Percentiles rank a stretch among this genome's conserved stretches.
Evolutionary conservation across 2,329 filamentous ascomycete species (phyloP).

Genomic region (Hymenoscyphus fructigenus): DNA sequence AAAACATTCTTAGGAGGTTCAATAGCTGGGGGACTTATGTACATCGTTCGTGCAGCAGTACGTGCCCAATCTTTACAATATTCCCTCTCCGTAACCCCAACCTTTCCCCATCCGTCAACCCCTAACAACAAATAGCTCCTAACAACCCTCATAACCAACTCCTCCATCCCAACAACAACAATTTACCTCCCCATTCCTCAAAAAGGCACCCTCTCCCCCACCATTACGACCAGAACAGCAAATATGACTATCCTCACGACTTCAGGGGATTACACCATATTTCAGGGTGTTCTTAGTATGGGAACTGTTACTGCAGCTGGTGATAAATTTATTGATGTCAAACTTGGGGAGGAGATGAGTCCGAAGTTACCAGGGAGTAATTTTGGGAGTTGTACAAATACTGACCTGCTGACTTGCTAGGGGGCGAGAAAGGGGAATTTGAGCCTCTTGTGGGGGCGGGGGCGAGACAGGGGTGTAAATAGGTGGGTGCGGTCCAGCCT

Average conservation of each 20-base stretch:
- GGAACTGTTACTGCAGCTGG: background rate
- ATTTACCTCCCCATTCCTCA: slow-evolving; percentile 4
- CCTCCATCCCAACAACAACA: background rate
- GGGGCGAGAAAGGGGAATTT: too few relatives aligned
- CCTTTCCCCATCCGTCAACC: too few relatives aligned
- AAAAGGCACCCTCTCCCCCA: background rate
- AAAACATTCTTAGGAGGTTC: background rate
- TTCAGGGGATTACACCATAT: slow-evolving; percentile 3
- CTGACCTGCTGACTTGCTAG: too few relatives aligned
- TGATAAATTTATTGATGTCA: too few relatives aligned
- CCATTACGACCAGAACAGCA: background rate
- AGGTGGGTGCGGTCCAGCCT: too few relatives aligned
- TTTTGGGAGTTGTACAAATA: too few relatives aligned
- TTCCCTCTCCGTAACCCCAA: background rate
- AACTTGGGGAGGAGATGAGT: too few relatives aligned
- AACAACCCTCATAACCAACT: background rate
- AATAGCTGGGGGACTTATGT: background rate
- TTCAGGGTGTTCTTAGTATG: slow-evolving; percentile 1
- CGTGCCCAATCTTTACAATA: background rate
- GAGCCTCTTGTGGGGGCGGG: too few relatives aligned
- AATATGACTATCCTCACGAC: background rate
- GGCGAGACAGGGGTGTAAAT: too few relatives aligned
- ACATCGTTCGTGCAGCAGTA: slow-evolving; percentile 7
- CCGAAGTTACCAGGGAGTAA: too few relatives aligned
- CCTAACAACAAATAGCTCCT: background rate